Percentiles rank a stretch among this genome's conserved stretches.
Conservation (phyloP, 129 eudicot genomes). For the Pulicaria dysenterica region DNA sequence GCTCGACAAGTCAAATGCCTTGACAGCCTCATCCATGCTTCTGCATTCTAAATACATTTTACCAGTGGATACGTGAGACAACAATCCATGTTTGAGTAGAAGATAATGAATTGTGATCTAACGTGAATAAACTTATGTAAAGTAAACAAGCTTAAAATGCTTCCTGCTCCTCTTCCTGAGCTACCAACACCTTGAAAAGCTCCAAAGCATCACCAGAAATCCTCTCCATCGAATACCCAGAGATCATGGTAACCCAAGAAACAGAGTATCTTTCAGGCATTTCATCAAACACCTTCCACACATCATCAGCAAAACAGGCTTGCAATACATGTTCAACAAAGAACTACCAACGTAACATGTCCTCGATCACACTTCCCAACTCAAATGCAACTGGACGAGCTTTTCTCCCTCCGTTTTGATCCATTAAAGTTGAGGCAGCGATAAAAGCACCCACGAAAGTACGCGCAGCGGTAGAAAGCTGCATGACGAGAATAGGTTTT, state of each 20-base stretch:
- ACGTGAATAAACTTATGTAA: constrained; percentile 41
- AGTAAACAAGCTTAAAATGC: constrained; percentile 70
- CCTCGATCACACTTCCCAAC: constrained; percentile 40
- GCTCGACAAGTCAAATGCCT: constrained; percentile 50
- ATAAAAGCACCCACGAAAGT: constrained; percentile 66
- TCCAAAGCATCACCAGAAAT: constrained; percentile 51
- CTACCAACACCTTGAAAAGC: constrained; percentile 54
- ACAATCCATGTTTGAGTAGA: constrained; percentile 56
- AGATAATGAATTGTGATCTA: constrained; percentile 74
- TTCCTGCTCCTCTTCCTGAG: constrained; percentile 41
- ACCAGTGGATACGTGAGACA: constrained; percentile 52
- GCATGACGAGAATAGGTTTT: constrained; percentile 41
- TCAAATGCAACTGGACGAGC: constrained; percentile 56
- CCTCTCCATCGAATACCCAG: constrained; percentile 74
- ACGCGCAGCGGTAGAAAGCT: constrained; percentile 51
- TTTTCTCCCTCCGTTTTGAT: constrained; percentile 48
- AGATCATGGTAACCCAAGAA: constrained; percentile 84
- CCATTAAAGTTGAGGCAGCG: constrained; percentile 47
- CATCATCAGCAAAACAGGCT: constrained; percentile 51
- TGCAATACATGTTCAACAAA: constrained; percentile 76
- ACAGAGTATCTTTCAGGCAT: constrained; percentile 79
- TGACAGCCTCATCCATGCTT: constrained; percentile 54
- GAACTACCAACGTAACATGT: constrained; percentile 77
- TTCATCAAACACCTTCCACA: constrained; percentile 80
- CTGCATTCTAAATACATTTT: constrained; percentile 92